Percentiles rank a stretch among this genome's conserved stretches.
These are phyloP conservation scores for Drosera capensis DNA, from an alignment of 148 eudicot species.

Conservation along the genomic window DNA sequence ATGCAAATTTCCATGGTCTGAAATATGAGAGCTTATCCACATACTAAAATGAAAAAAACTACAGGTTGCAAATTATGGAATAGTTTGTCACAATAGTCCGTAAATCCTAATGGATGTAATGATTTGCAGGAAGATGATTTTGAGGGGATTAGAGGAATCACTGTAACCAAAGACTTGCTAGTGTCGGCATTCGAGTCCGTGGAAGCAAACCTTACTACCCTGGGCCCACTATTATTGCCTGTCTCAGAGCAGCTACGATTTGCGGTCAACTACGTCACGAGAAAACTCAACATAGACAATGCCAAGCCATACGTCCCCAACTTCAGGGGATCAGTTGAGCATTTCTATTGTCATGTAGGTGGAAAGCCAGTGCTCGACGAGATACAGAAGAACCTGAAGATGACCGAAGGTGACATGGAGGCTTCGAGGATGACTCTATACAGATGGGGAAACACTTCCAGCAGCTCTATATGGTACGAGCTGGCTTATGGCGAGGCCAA, in stretches of 20 bases:
- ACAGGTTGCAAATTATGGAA: too few relatives aligned
- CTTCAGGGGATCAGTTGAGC: slow-evolving; percentile 40
- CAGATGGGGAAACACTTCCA: slow-evolving; percentile 44
- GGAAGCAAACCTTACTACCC: slow-evolving; percentile 30
- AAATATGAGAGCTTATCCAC: too few relatives aligned
- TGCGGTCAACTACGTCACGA: slow-evolving; percentile 13
- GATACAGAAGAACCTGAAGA: slow-evolving; percentile 38
- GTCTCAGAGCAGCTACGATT: slow-evolving; percentile 39
- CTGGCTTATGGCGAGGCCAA: slow-evolving; percentile 46
- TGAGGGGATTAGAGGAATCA: slow-evolving; percentile 24
- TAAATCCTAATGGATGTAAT: too few relatives aligned
- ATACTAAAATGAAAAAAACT: too few relatives aligned
- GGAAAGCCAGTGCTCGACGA: slow-evolving; percentile 48
- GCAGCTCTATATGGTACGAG: slow-evolving; percentile 58
- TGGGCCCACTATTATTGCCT: slow-evolving; percentile 38
- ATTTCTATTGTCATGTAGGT: slow-evolving; percentile 46
- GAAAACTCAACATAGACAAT: slow-evolving; percentile 19
- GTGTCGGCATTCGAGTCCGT: slow-evolving; percentile 36
- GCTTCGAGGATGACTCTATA: slow-evolving; percentile 52
- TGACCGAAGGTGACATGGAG: slow-evolving; percentile 26
- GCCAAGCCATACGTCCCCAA: slow-evolving; percentile 43
- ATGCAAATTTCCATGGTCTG: too few relatives aligned
- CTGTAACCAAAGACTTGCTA: slow-evolving; percentile 36
- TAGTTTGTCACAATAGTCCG: too few relatives aligned
- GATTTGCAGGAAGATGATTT: slow-evolving; percentile 44